Base-by-base conservation (phyloP, 768 basidiomycete genomes). In the Leucogyrophana mollusca region DNA sequence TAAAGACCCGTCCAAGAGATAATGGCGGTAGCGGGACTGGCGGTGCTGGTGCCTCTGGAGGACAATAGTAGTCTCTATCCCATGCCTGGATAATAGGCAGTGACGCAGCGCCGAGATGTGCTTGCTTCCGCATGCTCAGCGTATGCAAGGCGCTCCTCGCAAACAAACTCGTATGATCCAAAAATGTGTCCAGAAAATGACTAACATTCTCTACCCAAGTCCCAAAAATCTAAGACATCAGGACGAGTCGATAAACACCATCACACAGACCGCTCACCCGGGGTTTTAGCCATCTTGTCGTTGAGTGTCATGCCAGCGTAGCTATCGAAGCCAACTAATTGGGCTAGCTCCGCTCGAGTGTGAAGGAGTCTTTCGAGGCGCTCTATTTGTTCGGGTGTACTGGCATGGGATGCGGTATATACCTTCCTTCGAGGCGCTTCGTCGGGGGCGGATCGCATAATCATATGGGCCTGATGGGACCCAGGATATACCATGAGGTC, bases 271-370 rank as follows among this genome's bases (percentile, higher is more conserved):
- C 1, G 27, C 77, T 50, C 49, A 90, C 90, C 90, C 43, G 95
- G 94, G 24, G 83, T 87, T 65, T 89, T 92, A 1, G 94, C 95
- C 96, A 99, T 99, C 71, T 96, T 99, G 66, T 97, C 94, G 23
- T 79, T 79, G 16, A 98, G 73, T 0, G 84, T 80, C 78, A 96
- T 88, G 49, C 90, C 83, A 0, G 85, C 93, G 70, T 82, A 98
- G 54, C 87, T 95, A 32, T 83, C 74, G 56, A 83, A 81, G 9
- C 95, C 95, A 30, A 96, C 85, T 13, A 98, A 69, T 17, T 72
- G 78, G 2, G 96, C 93, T 5, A 97, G 73, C 56, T 94, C 81
- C 4, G 84, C 90, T 22, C 96, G 79, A 35, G 83, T 83, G 25
- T 74, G 72, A 23, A 99, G 69, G 40, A 99, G 71, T 9, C 67